Evolutionary conservation across 2,329 filamentous ascomycete species (phyloP).

Genomic region (Xenoacremonium recifei): DNA sequence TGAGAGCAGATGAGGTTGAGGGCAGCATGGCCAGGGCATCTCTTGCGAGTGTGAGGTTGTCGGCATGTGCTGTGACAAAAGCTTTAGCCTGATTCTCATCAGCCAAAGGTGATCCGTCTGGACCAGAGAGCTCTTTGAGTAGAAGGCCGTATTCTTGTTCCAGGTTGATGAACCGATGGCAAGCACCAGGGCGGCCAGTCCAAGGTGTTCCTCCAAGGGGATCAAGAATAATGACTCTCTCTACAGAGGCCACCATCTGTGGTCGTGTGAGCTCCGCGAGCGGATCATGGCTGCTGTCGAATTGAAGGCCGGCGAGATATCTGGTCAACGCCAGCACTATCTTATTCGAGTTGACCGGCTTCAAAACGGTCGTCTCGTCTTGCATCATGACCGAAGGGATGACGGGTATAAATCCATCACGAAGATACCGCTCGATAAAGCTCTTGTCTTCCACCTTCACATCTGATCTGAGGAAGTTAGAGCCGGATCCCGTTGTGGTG

Average conservation of each 20-base stretch:
- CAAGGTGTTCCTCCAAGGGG: slow-evolving; percentile 82
- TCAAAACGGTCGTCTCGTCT: slow-evolving; percentile 37
- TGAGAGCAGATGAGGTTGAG: slow-evolving; percentile 78
- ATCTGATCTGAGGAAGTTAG: slow-evolving; percentile 21
- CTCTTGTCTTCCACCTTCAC: slow-evolving; percentile 31
- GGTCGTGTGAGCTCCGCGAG: slow-evolving; percentile 35
- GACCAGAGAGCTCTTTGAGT: slow-evolving; percentile 54
- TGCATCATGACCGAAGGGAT: slow-evolving; percentile 41
- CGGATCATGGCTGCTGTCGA: slow-evolving; percentile 18
- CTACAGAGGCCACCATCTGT: slow-evolving; percentile 61
- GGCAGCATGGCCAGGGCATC: slow-evolving; percentile 74
- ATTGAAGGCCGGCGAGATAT: slow-evolving; percentile 69
- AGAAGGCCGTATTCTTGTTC: slow-evolving; percentile 82
- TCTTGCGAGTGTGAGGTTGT: slow-evolving; percentile 73
- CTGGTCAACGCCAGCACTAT: slow-evolving; percentile 74
- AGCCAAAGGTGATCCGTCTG: slow-evolving; percentile 24
- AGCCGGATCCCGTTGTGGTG: slow-evolving; percentile 5
- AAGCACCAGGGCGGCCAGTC: slow-evolving; percentile 35
- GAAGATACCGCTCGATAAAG: slow-evolving; percentile 31
- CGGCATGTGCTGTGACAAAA: slow-evolving; percentile 48
- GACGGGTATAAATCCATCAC: slow-evolving; percentile 35
- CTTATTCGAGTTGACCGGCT: slow-evolving; percentile 51
- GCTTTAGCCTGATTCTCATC: slow-evolving; percentile 30
- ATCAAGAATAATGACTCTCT: slow-evolving; percentile 87
- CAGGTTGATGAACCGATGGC: slow-evolving; percentile 75